Conservation (phyloP, 148 eudicot species). For the Agrostemma githago region DNA sequence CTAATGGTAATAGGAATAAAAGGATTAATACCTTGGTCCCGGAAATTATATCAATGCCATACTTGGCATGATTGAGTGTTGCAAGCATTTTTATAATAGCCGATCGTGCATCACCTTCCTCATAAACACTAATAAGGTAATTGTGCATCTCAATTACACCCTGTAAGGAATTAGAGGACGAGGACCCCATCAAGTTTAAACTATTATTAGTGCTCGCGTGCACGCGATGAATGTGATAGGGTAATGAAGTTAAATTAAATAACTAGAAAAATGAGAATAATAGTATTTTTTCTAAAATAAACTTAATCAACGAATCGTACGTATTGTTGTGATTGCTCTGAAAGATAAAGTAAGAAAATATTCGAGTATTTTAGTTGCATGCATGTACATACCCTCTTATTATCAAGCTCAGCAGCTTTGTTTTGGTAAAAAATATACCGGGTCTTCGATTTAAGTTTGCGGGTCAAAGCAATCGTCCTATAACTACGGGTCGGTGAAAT, state of each 20-base stretch:
- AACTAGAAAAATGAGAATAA: no score
- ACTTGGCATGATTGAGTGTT: conserved; percentile 97
- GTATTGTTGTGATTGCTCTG: no score
- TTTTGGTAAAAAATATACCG: no score
- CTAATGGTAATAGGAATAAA: neutral
- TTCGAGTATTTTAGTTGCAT: conserved; percentile 34
- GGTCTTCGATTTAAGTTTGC: no score
- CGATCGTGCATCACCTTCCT: conserved; percentile 98
- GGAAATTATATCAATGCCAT: conserved; percentile 85
- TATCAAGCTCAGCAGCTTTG: conserved; percentile 90
- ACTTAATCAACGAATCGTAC: no score
- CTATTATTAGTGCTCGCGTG: no score
- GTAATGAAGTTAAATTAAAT: no score
- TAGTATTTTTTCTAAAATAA: no score
- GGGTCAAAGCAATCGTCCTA: no score
- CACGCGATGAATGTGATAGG: no score
- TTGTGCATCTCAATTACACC: conserved; percentile 99
- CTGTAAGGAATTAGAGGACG: conserved; percentile 31
- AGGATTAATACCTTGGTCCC: conserved; percentile 67
- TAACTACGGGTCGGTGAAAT: no score
- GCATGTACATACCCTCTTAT: no score
- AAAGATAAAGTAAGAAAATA: neutral
- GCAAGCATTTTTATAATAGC: conserved; percentile 96
- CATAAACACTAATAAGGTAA: conserved; percentile 90
- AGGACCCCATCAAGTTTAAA: neutral